These are phyloP conservation scores for Fomitopsis pulvina DNA, from an alignment of 768 basidiomycete genomes.

Conservation along the genomic window DNA sequence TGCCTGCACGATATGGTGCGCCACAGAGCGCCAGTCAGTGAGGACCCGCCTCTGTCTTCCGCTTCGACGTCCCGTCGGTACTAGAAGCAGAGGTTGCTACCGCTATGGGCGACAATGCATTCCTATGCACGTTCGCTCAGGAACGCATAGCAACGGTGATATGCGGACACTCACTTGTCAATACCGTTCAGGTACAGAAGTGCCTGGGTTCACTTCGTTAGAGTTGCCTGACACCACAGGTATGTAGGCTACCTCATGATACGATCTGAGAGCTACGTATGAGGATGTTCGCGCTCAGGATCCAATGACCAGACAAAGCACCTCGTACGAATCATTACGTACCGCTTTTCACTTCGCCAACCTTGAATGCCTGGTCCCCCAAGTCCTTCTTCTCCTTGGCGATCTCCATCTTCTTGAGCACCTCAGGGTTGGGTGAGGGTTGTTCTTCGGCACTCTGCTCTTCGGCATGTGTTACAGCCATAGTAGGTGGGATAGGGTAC, in stretches of 20 bases:
- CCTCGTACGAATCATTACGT: constrained; percentile 1
- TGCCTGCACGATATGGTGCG: background rate
- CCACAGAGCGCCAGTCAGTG: background rate
- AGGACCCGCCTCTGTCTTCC: constrained; percentile 57
- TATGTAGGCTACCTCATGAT: constrained; percentile 54
- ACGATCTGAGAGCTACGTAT: constrained; percentile 52
- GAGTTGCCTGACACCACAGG: background rate
- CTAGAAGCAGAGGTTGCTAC: constrained; percentile 5
- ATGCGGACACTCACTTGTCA: constrained; percentile 65
- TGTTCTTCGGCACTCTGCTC: background rate
- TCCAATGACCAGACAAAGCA: background rate
- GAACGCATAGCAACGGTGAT: background rate
- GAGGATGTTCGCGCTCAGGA: background rate
- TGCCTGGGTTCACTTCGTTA: constrained; percentile 29
- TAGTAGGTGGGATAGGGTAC: too few species aligned
- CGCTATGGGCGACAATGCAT: constrained; percentile 7
- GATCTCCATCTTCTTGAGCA: constrained; percentile 43
- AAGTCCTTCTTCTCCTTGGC: constrained; percentile 42
- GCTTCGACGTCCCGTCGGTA: constrained; percentile 29
- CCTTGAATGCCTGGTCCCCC: constrained; percentile 31
- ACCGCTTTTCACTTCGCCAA: constrained; percentile 26
- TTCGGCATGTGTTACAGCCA: constrained; percentile 4
- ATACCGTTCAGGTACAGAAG: constrained; percentile 69
- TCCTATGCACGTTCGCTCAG: constrained; percentile 5
- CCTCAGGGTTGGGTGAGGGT: background rate